phyloP scores from a whole-genome alignment of 106 monocot genomes.

The Gastrodia elata region DNA sequence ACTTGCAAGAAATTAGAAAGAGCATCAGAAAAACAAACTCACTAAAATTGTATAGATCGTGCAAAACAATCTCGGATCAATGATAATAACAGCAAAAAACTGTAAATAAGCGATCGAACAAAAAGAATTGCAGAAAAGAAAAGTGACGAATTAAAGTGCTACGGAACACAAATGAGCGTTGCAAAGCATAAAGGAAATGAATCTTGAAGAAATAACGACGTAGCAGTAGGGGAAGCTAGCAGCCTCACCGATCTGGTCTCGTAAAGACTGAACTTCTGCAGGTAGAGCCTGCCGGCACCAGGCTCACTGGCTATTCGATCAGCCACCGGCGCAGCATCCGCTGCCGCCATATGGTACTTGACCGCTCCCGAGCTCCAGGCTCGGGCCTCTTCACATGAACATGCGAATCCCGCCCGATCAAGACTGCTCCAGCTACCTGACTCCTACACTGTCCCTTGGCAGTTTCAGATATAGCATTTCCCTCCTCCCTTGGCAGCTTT shows the following conservation, averaged over 20 bases:
- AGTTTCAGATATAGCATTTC: conserved; percentile 37
- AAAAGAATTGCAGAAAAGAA: not conserved
- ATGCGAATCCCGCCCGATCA: conserved; percentile 19
- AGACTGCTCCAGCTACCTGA: not conserved
- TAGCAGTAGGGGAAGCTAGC: conserved; percentile 2
- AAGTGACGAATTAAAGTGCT: not conserved
- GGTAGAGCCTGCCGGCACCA: conserved; percentile 5
- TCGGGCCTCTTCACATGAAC: conserved; percentile 29
- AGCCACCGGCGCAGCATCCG: not conserved
- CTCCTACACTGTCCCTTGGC: conserved; percentile 18
- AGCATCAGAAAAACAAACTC: not conserved
- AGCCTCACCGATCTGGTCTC: conserved; percentile 28
- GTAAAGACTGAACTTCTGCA: conserved; percentile 63
- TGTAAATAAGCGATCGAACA: not conserved
- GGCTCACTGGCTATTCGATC: conserved; percentile 5
- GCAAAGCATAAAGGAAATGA: not conserved
- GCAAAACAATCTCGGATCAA: not conserved
- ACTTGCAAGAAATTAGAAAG: not conserved
- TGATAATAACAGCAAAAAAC: too few relatives aligned
- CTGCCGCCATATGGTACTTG: conserved; percentile 11
- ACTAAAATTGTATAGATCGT: not conserved
- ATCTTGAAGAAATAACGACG: not conserved
- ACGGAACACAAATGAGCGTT: not conserved
- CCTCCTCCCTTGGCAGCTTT: conserved; percentile 3
- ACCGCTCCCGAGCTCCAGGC: conserved; percentile 30